Base-by-base conservation (phyloP, 1,284 basidiomycete genomes). In the Cutaneotrichosporon cyanovorans region DNA sequence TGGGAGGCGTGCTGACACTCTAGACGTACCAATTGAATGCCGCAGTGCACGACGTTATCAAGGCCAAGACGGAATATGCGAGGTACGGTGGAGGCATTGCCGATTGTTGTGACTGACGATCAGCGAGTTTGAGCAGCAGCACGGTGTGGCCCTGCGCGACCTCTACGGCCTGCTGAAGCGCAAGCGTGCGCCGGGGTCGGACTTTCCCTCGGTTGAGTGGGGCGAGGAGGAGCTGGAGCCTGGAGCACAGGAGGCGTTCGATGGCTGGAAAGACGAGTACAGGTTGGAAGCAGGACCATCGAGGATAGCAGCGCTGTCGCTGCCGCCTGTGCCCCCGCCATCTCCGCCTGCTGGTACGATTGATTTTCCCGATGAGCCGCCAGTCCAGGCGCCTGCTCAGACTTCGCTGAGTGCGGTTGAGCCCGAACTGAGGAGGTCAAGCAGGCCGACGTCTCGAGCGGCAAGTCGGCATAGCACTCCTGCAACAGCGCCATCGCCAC, bases 341-440 rank as follows among this genome's bases (percentile, higher is more conserved):
- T 63, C 65, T 4, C 60, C 67, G 11, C 64, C 65, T 10, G 35
- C 48, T 1, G 55, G 52, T 6, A 45, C 56, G 1, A 61, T 60
- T 11, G 56, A 60, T 33, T 66, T 65, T 41, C 65, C 66, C 2
- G 62, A 66, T 42, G 66, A 67, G 40, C 41, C 55, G 11, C 33
- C 43, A 4, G 46, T 51, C 12, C 28, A 40, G 20, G 35, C 23
- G 3, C 19, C 11, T 2, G 25, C 12, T 4, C 20, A 23, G 23
- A 20, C 48, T 25, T 34, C 18, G 20, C 8, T 15, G 14, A 38
- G 20, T 21, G 40, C 34, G 19, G 42, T 38, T 25, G 38, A 28
- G 10, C 40, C 25, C 15, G 35, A 37, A 28, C 36, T 40, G 25
- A 36, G 20, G 14, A 21, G 22, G 18, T 40, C 23, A 3, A 48